Evolutionary conservation across 192 early-diverging fungal genomes (phyloP).

Genomic region (Coemansia asiatica): DNA sequence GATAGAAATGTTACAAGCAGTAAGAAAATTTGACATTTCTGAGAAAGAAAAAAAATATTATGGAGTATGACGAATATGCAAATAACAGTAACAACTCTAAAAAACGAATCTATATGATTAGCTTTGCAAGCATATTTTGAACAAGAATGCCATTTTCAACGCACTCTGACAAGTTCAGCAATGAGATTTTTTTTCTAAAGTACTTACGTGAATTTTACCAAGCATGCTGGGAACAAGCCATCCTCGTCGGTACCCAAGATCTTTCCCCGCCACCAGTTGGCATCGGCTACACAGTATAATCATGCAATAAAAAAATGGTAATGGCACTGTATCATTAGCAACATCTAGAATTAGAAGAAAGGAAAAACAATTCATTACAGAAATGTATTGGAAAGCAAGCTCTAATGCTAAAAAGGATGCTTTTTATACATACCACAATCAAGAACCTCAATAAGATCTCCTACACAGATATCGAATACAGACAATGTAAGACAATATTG

Average conservation of each 20-base stretch:
- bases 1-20: constrained; percentile 6
- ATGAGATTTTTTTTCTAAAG: constrained; percentile 1
- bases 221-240: constrained; percentile 56
- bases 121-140: background rate
- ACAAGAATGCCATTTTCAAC: background rate
- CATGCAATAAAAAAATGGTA: background rate
- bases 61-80: background rate
- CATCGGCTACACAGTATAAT: constrained; percentile 39
- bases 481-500: constrained; percentile 2
- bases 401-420: background rate
- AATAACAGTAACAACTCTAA: constrained; percentile 22
- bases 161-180: background rate
- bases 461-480: constrained; percentile 13
- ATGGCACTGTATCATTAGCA: background rate
- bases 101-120: background rate
- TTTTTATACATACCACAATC: constrained; percentile 40
- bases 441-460: constrained; percentile 47
- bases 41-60: background rate
- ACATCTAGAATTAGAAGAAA: background rate
- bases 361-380: too few relatives aligned
- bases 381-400: too few relatives aligned
- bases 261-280: constrained; percentile 59
- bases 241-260: constrained; percentile 47
- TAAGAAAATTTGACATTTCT: constrained; percentile 8
- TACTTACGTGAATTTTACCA: constrained; percentile 59